Evolutionary conservation across 2,329 filamentous ascomycete species (phyloP), one percentile per base, ranked within the genome.

Genomic region (Teratosphaeriaceae sp.): DNA sequence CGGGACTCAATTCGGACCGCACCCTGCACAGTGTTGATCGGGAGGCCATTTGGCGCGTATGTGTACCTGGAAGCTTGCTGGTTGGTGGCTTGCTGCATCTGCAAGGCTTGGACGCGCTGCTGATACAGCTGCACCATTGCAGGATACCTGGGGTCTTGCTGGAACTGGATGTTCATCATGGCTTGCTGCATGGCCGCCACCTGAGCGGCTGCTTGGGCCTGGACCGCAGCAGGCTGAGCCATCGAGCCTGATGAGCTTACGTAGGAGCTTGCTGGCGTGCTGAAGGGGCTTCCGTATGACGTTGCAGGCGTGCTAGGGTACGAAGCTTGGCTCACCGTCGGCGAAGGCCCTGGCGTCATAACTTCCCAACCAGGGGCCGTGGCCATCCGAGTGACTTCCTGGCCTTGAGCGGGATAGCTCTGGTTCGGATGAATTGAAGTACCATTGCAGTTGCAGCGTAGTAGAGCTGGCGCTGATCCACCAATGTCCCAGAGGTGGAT

Each of bases 401-500:
- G 21, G 13, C 38, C 44, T 26, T 47, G 36, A 12, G 40, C 26
- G n/a, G 43, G 46, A 40, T 55, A 50, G 20, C 33, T 31, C 13
- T 42, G 34, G 7, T 31, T 33, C 20, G 30, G 18, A n/a, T 35
- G 33, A 20, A 21, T 22, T 3, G 29, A 31, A 16, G 3, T 31
- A 7, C 33, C 33, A 9, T 40, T 42, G 38, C 56, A 57, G 33
- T 59, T 59, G 46, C 56, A 55, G n/a, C 33, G 36, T 5, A 52
- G 26, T 15, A 56, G 50, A 3, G 37, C 36, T 2, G 54, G 38
- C 30, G 38, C 41, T 5, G 34, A 23, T 7, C 33, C 38, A 33
- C 50, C 54, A 36, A 49, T 59, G 35, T 61, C 56, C 48, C 52
- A 61, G 7, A 61, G 46, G 33, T 61, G 56, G 3, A 60, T 52